phyloP scores from a whole-genome alignment of 116 monocot genomes.

The Posidonia oceanica region DNA sequence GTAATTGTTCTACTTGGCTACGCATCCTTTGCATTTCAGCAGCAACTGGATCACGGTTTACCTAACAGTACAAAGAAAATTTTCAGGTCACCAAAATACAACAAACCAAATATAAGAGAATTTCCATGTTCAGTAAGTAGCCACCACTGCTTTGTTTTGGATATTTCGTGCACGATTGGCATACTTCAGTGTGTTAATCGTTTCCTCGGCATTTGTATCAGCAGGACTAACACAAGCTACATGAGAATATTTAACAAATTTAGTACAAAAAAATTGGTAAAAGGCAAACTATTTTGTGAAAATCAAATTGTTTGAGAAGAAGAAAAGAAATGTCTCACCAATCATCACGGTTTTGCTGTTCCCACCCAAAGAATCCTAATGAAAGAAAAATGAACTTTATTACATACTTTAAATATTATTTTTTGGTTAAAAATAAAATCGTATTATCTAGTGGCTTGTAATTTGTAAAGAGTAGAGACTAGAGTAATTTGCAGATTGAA shows the following conservation, averaged over 20 bases:
- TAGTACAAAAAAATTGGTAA: not conserved
- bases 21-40: constrained; percentile 89
- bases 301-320: not conserved
- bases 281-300: not conserved
- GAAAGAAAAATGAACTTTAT: constrained; percentile 1
- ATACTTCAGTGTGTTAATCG: constrained; percentile 95
- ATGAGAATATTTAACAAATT: not conserved
- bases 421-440: not conserved
- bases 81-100: not conserved
- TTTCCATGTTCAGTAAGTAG: not conserved
- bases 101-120: not conserved
- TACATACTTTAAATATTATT: too few species aligned
- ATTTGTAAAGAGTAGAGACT: too few species aligned
- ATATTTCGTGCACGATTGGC: constrained; percentile 97
- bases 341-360: constrained; percentile 99
- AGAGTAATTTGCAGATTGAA: too few species aligned
- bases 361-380: constrained; percentile 93
- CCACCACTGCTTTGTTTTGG: constrained; percentile 92
- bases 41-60: constrained; percentile 84
- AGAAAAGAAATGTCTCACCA: constrained; percentile 27
- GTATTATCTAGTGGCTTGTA: too few species aligned
- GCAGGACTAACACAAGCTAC: constrained; percentile 96
- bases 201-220: constrained; percentile 97
- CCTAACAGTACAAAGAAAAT: constrained; percentile 17
- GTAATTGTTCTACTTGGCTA: constrained; percentile 66